phyloP scores from a whole-genome alignment of 805 yeast genomes.

The Torulaspora maleeae region DNA sequence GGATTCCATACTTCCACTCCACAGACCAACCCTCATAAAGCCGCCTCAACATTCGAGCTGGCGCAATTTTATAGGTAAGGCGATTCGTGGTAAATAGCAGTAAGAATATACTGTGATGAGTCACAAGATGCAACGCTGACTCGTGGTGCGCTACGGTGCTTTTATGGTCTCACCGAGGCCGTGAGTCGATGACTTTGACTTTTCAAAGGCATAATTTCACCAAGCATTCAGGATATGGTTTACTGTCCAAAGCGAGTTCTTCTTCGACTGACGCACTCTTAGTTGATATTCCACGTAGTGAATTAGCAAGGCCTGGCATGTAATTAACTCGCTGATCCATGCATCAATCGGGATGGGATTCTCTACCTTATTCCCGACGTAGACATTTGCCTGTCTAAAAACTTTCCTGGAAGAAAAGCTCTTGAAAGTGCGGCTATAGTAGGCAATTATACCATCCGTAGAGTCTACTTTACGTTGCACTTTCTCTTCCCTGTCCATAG shows the following conservation, averaged over 20 bases:
- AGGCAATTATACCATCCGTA: background rate
- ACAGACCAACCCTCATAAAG: background rate
- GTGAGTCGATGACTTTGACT: no score
- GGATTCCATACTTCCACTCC: constrained; percentile 4
- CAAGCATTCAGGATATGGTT: no score
- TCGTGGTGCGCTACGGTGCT: no score
- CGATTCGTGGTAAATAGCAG: no score
- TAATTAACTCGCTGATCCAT: background rate
- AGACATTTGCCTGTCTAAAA: background rate
- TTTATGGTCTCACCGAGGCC: no score
- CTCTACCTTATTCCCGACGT: background rate
- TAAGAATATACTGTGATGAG: no score
- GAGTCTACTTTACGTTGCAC: background rate
- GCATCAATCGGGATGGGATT: background rate
- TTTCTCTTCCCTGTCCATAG: background rate
- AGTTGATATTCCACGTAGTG: background rate
- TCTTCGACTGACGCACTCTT: background rate
- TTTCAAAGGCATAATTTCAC: no score
- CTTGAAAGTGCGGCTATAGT: background rate
- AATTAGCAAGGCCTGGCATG: background rate
- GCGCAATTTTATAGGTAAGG: no score
- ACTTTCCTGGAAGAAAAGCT: background rate
- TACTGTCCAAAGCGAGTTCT: no score
- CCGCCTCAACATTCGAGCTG: background rate
- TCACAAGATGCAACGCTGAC: no score